Evolutionary conservation across 768 basidiomycete genomes (phyloP), one percentile per base, ranked within the genome.

Genomic region (Mycena haematopus): DNA sequence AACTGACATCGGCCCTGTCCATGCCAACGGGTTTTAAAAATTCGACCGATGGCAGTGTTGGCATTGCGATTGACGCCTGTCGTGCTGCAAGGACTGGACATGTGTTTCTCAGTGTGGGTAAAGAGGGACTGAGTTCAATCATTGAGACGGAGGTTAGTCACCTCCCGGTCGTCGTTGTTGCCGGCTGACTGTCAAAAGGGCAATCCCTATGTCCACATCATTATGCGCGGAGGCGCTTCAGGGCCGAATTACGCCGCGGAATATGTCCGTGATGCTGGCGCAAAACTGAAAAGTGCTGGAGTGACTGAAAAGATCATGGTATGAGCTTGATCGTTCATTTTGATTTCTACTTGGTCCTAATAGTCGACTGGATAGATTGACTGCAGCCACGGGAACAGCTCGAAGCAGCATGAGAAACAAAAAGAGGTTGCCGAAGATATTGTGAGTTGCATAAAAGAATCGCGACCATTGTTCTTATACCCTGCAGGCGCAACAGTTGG

Each of bases 1-100:
- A 96, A 76, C 82, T 96, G 17, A 86, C 87, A 11, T 91, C 89
- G 6, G 92, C 89, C 2, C 80, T 96, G n/a, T 93, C 92, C 17
- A 95, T 96, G 92, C 91, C 93, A 3, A 94, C 95, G 6, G 97
- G 97, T 9, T 99, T 99, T 87, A 99, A 99, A 79, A 99, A 99
- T 71, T 93, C 93, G 13, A 99, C 96, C 1, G 97, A 99, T 69
- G 97, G 97, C 40, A 89, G 88, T 29, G 86, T 96, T 45, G 86
- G 88, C 52, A 92, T 98, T 66, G 96, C 97, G 0, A 84, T 99
- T 47, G 96, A 99, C 75, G 96, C 96, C 2, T 98, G 96, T 77
- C 86, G 95, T 36, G 93, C 96, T 17, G 96, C 97, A 19, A 85
- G 88, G 62, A 84, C 85, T 58, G 92, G 93, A 1, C 96, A 99